phyloP scores from a whole-genome alignment of 2,329 filamentous ascomycete genomes.

The Cordyceps militaris region DNA sequence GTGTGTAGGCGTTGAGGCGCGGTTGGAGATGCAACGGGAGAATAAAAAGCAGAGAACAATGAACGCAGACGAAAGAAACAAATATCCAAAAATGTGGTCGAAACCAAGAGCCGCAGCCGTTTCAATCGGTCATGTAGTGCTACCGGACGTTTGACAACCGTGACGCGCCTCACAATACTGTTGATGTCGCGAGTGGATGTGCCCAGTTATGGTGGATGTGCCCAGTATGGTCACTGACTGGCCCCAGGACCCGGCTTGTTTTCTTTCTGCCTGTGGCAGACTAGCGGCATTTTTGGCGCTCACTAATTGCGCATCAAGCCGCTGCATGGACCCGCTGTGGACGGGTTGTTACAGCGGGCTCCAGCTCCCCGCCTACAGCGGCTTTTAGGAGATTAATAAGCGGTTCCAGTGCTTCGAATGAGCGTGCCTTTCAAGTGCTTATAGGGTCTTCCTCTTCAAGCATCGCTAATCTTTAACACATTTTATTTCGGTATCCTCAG shows the following conservation, averaged over 20 bases:
- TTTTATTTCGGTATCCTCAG: no score
- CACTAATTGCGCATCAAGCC: neutral
- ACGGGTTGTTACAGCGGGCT: neutral
- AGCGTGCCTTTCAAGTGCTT: no score
- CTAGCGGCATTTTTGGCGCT: constrained; percentile 1
- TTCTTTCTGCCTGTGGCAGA: constrained; percentile 3
- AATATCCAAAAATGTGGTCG: neutral
- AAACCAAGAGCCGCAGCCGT: neutral
- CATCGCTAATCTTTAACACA: no score
- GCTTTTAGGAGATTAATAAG: neutral
- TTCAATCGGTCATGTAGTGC: neutral
- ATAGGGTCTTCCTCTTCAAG: no score
- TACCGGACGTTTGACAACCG: constrained; percentile 2
- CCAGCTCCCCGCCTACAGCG: neutral
- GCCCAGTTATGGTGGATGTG: no score
- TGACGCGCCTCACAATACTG: constrained; percentile 8
- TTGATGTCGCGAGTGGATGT: constrained; percentile 8
- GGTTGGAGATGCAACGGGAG: neutral
- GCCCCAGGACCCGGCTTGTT: neutral
- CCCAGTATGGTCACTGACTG: neutral
- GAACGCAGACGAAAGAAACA: neutral
- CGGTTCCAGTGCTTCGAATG: neutral
- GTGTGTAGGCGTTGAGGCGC: neutral
- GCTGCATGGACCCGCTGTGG: neutral
- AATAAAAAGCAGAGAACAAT: neutral